Evolutionary conservation across 306 rosid genomes (phyloP).

Genomic region (Carpinus fangiana): DNA sequence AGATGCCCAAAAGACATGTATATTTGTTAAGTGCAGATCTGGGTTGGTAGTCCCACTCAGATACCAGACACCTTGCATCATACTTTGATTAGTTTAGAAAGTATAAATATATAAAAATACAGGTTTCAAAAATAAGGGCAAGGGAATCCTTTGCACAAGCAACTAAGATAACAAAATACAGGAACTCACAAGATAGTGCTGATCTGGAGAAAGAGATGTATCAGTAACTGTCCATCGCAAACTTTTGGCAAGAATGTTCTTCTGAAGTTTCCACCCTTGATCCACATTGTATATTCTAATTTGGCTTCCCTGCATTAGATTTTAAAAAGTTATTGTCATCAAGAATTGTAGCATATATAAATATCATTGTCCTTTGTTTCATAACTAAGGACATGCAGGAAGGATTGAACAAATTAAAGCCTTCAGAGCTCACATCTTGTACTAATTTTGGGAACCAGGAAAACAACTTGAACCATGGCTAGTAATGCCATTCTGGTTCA

Average conservation of each 20-base stretch:
- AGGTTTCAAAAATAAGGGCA: neutral
- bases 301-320: conserved; percentile 63
- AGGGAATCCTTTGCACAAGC: neutral
- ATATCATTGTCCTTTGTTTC: neutral
- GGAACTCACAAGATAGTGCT: conserved; percentile 70
- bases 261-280: conserved; percentile 74
- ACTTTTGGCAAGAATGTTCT: conserved; percentile 75
- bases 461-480: conserved; percentile 9
- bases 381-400: neutral
- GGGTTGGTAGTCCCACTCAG: neutral
- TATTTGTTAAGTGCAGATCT: neutral
- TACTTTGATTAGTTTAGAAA: neutral
- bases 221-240: conserved; percentile 94
- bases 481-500: neutral
- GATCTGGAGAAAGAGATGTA: conserved; percentile 88
- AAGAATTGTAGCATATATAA: neutral
- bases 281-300: conserved; percentile 86
- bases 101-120: neutral
- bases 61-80: neutral
- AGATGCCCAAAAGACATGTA: neutral
- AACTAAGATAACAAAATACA: neutral
- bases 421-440: neutral
- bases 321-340: neutral
- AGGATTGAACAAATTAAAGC: neutral
- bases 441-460: conserved; percentile 9